Percentiles rank a stretch among this genome's conserved stretches.
Evolutionary conservation across 495 filamentous ascomycete species (phyloP).

Genomic region (Rusavskia elegans): DNA sequence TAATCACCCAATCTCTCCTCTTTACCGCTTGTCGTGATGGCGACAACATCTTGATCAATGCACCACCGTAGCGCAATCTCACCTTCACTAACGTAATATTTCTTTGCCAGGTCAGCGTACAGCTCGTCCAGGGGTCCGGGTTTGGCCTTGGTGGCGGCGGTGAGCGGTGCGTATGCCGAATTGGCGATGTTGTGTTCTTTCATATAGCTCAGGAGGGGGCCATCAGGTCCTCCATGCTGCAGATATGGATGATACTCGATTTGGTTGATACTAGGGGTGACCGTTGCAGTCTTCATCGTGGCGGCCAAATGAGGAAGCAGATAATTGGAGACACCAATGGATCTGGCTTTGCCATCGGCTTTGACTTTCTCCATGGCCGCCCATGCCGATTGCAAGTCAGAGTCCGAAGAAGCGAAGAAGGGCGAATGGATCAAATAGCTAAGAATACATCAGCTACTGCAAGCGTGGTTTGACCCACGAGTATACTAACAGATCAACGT

Average conservation of each 20-base stretch:
- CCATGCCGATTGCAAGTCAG: conserved; percentile 56
- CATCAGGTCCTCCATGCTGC: conserved; percentile 39
- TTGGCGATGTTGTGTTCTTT: conserved; percentile 52
- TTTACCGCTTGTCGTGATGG: conserved; percentile 61
- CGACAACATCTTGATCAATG: conserved; percentile 63
- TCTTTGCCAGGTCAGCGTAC: conserved; percentile 44
- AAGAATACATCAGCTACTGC: background rate
- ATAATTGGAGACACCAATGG: conserved; percentile 80
- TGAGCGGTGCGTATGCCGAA: conserved; percentile 53
- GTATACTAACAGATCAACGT: conserved; percentile 54
- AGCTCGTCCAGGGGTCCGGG: conserved; percentile 54
- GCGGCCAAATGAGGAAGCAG: conserved; percentile 49
- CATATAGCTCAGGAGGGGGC: conserved; percentile 41
- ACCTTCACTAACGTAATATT: conserved; percentile 57
- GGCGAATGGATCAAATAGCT: conserved; percentile 70
- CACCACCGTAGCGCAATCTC: conserved; percentile 66
- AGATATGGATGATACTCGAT: conserved; percentile 84
- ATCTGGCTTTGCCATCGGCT: conserved; percentile 47
- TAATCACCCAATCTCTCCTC: conserved; percentile 55
- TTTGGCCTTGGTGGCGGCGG: conserved; percentile 44
- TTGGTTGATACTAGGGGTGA: conserved; percentile 63
- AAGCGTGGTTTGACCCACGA: too few relatives aligned
- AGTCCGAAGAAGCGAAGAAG: conserved; percentile 45
- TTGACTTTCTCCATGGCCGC: conserved; percentile 60
- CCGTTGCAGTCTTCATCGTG: conserved; percentile 46